Evolutionary conservation across 1,284 basidiomycete genomes (phyloP).

Genomic region (Coniferiporia sulphurascens): DNA sequence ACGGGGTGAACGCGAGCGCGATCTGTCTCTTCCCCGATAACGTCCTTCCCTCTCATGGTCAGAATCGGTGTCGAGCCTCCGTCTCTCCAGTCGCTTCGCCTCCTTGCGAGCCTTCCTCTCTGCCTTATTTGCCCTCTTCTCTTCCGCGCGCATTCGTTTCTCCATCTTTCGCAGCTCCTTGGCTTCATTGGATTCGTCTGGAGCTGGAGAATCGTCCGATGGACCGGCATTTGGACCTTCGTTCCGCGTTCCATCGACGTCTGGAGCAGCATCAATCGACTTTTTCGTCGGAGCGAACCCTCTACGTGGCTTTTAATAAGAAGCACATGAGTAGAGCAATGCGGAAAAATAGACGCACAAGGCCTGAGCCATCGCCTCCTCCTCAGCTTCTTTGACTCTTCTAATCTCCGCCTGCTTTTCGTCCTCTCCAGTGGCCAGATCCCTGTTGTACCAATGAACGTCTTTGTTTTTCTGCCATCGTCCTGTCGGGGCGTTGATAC

Average conservation of each 20-base stretch:
- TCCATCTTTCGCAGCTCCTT: slow-evolving; percentile 23
- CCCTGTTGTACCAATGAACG: slow-evolving; percentile 87
- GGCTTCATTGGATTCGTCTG: slow-evolving; percentile 9
- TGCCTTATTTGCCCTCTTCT: slow-evolving; percentile 19
- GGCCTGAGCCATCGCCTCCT: slow-evolving; percentile 78
- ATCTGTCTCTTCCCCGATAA: slow-evolving; percentile 3
- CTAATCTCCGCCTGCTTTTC: slow-evolving; percentile 68
- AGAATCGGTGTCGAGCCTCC: slow-evolving; percentile 5
- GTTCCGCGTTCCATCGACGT: background rate
- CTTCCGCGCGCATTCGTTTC: slow-evolving; percentile 24
- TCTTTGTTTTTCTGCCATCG: slow-evolving; percentile 96
- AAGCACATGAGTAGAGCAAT: background rate
- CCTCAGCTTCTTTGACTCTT: slow-evolving; percentile 80
- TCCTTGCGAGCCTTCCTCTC: slow-evolving; percentile 20
- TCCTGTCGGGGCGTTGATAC: slow-evolving; percentile 88
- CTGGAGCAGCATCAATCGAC: slow-evolving; percentile 17
- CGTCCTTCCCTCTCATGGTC: slow-evolving; percentile 8
- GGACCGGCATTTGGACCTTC: slow-evolving; percentile 7
- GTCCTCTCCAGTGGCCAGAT: slow-evolving; percentile 38
- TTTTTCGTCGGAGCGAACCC: slow-evolving; percentile 28
- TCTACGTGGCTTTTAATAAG: slow-evolving; percentile 13
- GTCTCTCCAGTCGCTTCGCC: slow-evolving; percentile 6
- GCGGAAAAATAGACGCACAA: slow-evolving; percentile 44
- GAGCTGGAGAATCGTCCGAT: background rate
- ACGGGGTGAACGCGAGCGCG: slow-evolving; percentile 12